These are phyloP conservation scores for Achaetomiella virescens DNA, from an alignment of 495 filamentous ascomycete species.

Conservation along the genomic window DNA sequence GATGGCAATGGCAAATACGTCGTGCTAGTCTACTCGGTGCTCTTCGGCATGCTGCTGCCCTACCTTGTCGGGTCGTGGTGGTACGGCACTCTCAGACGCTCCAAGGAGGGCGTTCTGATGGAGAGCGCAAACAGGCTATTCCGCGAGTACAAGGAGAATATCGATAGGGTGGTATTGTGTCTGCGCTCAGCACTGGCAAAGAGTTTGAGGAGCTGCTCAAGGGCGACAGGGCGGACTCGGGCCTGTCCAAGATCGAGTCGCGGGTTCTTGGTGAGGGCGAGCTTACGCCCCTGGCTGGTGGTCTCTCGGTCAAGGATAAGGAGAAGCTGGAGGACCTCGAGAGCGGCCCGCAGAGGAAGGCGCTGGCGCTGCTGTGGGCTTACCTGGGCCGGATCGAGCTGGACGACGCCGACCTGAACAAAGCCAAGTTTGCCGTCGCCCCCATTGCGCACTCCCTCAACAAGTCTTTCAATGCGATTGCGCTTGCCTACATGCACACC, in stretches of 20 bases:
- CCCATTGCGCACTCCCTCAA: conserved; percentile 79
- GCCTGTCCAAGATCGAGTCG: conserved; percentile 74
- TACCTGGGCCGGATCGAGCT: conserved; percentile 81
- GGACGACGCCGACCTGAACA: conserved; percentile 62
- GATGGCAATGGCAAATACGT: conserved; percentile 96
- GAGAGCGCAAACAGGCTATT: conserved; percentile 92
- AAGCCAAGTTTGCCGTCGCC: conserved; percentile 71
- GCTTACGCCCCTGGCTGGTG: conserved; percentile 40
- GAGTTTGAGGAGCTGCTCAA: conserved; percentile 65
- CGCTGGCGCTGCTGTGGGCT: conserved; percentile 86
- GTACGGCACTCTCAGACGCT: conserved; percentile 90
- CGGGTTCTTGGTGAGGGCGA: conserved; percentile 58
- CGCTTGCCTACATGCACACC: conserved; percentile 80
- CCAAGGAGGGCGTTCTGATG: conserved; percentile 84
- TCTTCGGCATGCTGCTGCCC: conserved; percentile 83
- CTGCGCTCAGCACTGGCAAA: conserved; percentile 71
- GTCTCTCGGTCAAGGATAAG: conserved; percentile 63
- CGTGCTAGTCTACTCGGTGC: conserved; percentile 74
- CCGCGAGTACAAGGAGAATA: conserved; percentile 78
- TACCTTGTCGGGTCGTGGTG: conserved; percentile 96
- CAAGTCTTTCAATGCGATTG: conserved; percentile 78
- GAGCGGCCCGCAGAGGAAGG: conserved; percentile 68
- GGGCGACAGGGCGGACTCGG: conserved; percentile 66
- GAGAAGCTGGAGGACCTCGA: conserved; percentile 63
- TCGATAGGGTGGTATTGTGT: conserved; percentile 71